Evolutionary conservation across 139 green algal genomes (phyloP).

Genomic region (Mesotaenium endlicherianum): DNA sequence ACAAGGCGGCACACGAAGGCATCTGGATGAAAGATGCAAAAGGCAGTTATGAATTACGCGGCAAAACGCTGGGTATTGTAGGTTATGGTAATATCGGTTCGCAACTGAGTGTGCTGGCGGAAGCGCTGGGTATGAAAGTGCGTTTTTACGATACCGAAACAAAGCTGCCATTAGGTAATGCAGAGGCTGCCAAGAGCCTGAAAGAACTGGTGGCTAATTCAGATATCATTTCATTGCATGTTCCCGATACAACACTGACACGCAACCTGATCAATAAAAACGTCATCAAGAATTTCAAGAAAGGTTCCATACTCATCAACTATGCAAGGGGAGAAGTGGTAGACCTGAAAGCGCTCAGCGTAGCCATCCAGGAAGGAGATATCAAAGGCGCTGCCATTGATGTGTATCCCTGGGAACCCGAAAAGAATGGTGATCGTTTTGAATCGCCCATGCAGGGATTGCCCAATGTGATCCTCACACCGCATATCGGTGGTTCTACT

Average conservation of each 20-base stretch:
- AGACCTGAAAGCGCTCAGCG: background rate
- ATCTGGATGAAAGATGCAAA: background rate
- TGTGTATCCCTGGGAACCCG: background rate
- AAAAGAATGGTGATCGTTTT: background rate
- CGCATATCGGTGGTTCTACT: constrained; percentile 9
- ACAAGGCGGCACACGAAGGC: background rate
- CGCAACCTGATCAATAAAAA: background rate
- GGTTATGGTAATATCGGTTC: background rate
- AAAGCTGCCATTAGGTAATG: background rate
- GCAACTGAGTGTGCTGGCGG: background rate
- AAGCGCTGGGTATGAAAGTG: background rate
- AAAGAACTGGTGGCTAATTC: background rate
- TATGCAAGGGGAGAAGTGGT: background rate
- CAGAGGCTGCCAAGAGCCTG: background rate
- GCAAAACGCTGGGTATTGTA: constrained; percentile 12
- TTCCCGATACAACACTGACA: background rate
- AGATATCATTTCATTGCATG: background rate
- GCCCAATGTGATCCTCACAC: constrained; percentile 19
- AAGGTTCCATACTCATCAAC: background rate
- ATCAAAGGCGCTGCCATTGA: background rate
- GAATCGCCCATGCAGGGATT: background rate
- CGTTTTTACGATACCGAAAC: background rate
- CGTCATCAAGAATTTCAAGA: background rate
- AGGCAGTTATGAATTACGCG: background rate
- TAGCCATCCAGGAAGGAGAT: background rate